Evolutionary conservation across 2,329 filamentous ascomycete species (phyloP), one percentile per base, ranked within the genome.

Genomic region (Zalaria sp.): DNA sequence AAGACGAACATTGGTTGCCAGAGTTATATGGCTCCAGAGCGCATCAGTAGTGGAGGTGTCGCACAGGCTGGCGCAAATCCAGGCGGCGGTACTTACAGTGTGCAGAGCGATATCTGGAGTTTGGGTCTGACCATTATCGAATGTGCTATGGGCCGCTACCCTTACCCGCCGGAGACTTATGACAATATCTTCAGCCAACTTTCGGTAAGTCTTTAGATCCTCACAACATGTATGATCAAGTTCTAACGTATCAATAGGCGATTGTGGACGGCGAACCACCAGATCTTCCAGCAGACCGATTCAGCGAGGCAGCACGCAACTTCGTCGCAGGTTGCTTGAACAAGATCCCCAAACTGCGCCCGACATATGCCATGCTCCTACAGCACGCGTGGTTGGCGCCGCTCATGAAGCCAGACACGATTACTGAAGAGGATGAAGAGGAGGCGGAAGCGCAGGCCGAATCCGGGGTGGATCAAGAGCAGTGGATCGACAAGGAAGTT

Each of bases 1-100:
- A 94, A 93, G 65, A 98, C 91, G 27, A 98, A 98, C 58, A 98
- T 98, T 54, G 91, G 91, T 34, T 98, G 91, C 56, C 91, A 98
- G 64, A 95, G 88, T 57, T 98, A 98, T 65, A 98, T 98, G 91
- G 91, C 91, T 0, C 91, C 91, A 0, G 91, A 98, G 62, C 72
- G 91, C 49, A 98, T 98, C 54, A 86, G 86, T 5, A 86, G 85
- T 38, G 87, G 88, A 43, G 82, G 82, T 25, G 77, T 87, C 54
- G 77, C 83, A 44, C 75, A 81, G 47, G 72, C 77, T 3, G 81
- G 81, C 26, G 70, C 79, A 11, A 75, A 78, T 44, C 73, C 74
- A 43, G 71, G 75, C 4, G 81, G 81, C 45, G 89, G 89, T 43
- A 93, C 89, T 2, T 98, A 98, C 63, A 93, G 85, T 58, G 91